Conservation (phyloP, 2,329 filamentous ascomycete genomes). For the Fusarium ramigenum region DNA sequence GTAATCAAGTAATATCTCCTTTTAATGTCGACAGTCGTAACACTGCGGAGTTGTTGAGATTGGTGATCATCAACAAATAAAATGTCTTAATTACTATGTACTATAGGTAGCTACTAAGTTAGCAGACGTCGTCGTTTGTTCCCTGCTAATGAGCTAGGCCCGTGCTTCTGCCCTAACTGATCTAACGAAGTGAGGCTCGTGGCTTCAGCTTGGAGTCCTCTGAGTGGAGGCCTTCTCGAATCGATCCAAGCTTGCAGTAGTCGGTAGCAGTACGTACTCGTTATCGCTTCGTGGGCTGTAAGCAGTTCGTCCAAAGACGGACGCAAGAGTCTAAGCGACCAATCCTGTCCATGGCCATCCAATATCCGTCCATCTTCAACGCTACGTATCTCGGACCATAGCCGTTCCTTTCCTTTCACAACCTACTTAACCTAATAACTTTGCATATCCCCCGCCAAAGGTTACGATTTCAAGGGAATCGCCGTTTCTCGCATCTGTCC, state of each 20-base stretch:
- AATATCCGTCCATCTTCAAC: slow-evolving; percentile 19
- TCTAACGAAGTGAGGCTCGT: slow-evolving; percentile 34
- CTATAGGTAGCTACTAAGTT: background rate
- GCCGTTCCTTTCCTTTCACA: slow-evolving; percentile 1
- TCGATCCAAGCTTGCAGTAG: background rate
- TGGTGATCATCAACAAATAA: slow-evolving; percentile 30
- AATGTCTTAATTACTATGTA: slow-evolving; percentile 10
- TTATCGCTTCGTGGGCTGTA: slow-evolving; percentile 22
- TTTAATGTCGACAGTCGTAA: slow-evolving; percentile 3
- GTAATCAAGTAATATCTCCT: slow-evolving; percentile 11
- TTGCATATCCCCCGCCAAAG: slow-evolving; percentile 19
- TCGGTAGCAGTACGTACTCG: slow-evolving; percentile 22
- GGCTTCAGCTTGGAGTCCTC: slow-evolving; percentile 29
- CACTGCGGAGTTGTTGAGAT: slow-evolving; percentile 26
- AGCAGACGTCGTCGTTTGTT: background rate
- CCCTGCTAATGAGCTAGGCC: slow-evolving; percentile 34
- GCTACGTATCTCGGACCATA: slow-evolving; percentile 17
- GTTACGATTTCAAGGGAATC: background rate
- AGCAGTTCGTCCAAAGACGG: slow-evolving; percentile 23
- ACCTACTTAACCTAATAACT: slow-evolving; percentile 9
- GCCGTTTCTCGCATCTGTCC: slow-evolving; percentile 8
- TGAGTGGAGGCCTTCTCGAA: slow-evolving; percentile 24
- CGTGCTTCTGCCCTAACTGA: slow-evolving; percentile 36
- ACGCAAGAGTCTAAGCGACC: slow-evolving; percentile 18
- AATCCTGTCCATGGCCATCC: slow-evolving; percentile 11